These are phyloP conservation scores for Eucalyptus brandiana DNA, from an alignment of 345 rosid species.

Conservation along the genomic window DNA sequence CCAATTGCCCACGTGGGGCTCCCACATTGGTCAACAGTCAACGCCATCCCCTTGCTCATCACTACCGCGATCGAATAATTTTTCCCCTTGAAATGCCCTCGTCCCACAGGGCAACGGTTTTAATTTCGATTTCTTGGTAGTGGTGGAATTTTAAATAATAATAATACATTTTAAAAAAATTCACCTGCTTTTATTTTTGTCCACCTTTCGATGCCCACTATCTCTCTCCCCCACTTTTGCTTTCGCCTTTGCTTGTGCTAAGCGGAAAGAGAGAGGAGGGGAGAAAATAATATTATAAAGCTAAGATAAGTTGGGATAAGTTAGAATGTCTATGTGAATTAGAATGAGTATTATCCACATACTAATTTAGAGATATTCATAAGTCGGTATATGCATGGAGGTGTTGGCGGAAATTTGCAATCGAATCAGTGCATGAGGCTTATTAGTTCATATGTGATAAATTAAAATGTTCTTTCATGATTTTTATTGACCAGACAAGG, in stretches of 20 bases:
- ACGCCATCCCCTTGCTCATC: background rate
- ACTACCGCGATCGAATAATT: too few relatives aligned
- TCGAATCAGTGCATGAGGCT: background rate
- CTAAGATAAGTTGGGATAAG: background rate
- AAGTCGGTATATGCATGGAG: background rate
- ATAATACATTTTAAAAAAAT: background rate
- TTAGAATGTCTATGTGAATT: background rate
- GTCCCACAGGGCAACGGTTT: background rate
- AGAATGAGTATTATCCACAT: background rate
- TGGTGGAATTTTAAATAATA: background rate
- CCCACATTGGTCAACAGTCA: background rate
- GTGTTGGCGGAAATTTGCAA: fast-evolving
- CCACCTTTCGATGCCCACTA: background rate
- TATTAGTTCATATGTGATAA: background rate
- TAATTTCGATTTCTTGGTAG: background rate
- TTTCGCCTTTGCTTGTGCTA: background rate
- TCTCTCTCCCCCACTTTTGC: background rate
- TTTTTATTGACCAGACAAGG: background rate
- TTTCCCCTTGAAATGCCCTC: background rate
- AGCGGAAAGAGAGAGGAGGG: background rate
- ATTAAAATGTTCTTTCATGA: background rate
- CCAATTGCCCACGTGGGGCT: background rate
- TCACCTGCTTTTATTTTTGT: background rate
- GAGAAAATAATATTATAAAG: background rate
- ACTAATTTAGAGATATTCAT: background rate